phyloP scores from a whole-genome alignment of 2,329 filamentous ascomycete genomes.

The Trichoderma pleuroti region DNA sequence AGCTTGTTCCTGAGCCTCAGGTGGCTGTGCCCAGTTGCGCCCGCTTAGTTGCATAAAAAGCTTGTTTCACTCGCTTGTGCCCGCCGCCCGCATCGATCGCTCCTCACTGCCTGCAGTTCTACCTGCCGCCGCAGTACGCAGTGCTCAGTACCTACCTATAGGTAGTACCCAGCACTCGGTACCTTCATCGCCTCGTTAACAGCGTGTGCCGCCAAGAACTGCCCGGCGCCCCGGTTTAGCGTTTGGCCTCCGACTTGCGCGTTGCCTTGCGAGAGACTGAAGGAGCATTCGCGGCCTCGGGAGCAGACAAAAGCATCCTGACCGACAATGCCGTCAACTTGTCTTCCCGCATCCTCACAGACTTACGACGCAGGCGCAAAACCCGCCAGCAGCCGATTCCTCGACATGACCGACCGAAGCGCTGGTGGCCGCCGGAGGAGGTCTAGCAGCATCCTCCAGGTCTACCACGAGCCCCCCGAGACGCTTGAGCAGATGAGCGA shows the following conservation, averaged over 20 bases:
- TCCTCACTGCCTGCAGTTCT: background rate
- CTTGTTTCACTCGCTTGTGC: background rate
- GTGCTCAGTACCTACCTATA: too few species aligned
- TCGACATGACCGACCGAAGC: constrained; percentile 58
- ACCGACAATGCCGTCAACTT: constrained; percentile 73
- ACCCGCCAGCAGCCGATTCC: constrained; percentile 58
- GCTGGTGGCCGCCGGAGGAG: constrained; percentile 77
- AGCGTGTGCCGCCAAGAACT: background rate
- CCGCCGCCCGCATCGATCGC: background rate
- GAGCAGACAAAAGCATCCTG: constrained; percentile 14
- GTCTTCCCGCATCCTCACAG: constrained; percentile 80
- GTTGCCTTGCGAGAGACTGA: constrained; percentile 15
- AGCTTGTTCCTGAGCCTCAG: constrained; percentile 11
- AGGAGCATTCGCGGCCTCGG: constrained; percentile 9
- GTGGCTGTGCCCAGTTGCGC: background rate
- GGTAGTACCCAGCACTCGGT: background rate
- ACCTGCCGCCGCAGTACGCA: background rate
- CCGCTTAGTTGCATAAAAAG: constrained; percentile 12
- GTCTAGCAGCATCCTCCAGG: constrained; percentile 87
- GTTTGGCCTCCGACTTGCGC: constrained; percentile 10
- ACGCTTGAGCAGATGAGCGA: constrained; percentile 97
- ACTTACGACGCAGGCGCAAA: constrained; percentile 84
- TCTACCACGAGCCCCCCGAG: constrained; percentile 96
- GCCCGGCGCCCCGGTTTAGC: constrained; percentile 8
- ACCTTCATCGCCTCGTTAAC: background rate